Evolutionary conservation across 75 land plant genomes (phyloP).

Genomic region (Adiantum capillusveneris): DNA sequence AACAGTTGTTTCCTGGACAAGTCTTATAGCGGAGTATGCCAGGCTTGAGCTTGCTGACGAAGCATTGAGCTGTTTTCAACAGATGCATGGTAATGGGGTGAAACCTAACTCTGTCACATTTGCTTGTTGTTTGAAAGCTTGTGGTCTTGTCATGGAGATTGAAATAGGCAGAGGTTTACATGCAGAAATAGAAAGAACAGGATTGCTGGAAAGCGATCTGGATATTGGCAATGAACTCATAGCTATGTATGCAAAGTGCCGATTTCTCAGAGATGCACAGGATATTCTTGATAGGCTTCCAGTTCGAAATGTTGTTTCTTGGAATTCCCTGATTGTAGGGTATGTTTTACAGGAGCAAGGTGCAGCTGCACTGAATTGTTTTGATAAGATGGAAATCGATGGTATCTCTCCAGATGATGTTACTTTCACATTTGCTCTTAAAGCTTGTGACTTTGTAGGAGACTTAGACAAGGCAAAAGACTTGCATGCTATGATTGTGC

Average conservation of each 20-base stretch:
- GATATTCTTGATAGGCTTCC: background rate
- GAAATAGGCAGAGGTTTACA: background rate
- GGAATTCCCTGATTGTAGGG: slow-evolving; percentile 40
- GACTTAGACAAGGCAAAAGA: background rate
- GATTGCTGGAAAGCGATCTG: background rate
- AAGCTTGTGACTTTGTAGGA: background rate
- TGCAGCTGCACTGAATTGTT: slow-evolving; percentile 22
- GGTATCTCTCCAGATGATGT: slow-evolving; percentile 36
- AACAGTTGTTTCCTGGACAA: slow-evolving; percentile 5
- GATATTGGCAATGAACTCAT: background rate
- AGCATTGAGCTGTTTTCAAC: slow-evolving; percentile 1
- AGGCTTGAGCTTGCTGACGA: background rate
- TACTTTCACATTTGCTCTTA: slow-evolving; percentile 29
- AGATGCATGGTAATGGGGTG: background rate
- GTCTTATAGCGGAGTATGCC: background rate
- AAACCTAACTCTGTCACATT: background rate
- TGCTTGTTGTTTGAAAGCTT: background rate
- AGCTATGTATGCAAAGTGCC: slow-evolving; percentile 7
- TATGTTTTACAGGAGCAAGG: slow-evolving; percentile 36
- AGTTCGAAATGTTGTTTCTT: slow-evolving; percentile 11
- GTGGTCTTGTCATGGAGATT: background rate
- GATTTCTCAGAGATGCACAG: background rate
- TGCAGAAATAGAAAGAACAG: too few relatives aligned
- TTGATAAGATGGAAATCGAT: slow-evolving; percentile 32
- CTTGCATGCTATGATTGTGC: background rate